Conservation (phyloP, 495 filamentous ascomycete genomes). For the Trichoderma orchidacearum region DNA sequence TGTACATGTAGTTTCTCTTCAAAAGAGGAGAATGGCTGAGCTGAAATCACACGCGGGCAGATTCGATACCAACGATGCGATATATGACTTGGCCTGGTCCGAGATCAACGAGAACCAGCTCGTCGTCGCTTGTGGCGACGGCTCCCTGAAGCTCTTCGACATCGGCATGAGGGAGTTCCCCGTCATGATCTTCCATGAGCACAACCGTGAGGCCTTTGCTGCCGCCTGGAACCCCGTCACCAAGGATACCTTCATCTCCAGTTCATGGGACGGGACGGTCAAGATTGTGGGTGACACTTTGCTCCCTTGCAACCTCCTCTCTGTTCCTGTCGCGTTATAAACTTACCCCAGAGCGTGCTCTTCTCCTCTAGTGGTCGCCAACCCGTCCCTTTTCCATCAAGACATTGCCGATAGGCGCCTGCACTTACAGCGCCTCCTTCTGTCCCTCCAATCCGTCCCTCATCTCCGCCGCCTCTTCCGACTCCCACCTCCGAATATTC, state of each 20-base stretch:
- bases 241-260: slow-evolving; percentile 82
- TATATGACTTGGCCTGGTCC: slow-evolving; percentile 89
- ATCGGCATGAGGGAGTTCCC: slow-evolving; percentile 64
- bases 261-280: slow-evolving; percentile 87
- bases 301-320: no score
- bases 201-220: slow-evolving; percentile 81
- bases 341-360: no score
- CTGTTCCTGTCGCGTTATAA: no score
- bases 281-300: slow-evolving; percentile 48
- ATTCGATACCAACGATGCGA: slow-evolving; percentile 92
- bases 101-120: slow-evolving; percentile 92
- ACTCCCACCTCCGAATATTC: slow-evolving; percentile 77
- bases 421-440: slow-evolving; percentile 80
- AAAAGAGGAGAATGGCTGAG: slow-evolving; percentile 3
- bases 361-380: slow-evolving; percentile 52
- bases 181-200: slow-evolving; percentile 77
- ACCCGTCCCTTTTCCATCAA: slow-evolving; percentile 52
- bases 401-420: slow-evolving; percentile 78
- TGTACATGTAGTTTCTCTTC: not conserved
- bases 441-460: slow-evolving; percentile 65
- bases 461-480: slow-evolving; percentile 68
- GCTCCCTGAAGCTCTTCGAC: slow-evolving; percentile 90
- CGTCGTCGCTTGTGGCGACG: slow-evolving; percentile 75
- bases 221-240: slow-evolving; percentile 81
- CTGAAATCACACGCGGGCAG: slow-evolving; percentile 19